phyloP scores from a whole-genome alignment of 192 early-diverging fungal genomes.

The Lobosporangium transversale region DNA sequence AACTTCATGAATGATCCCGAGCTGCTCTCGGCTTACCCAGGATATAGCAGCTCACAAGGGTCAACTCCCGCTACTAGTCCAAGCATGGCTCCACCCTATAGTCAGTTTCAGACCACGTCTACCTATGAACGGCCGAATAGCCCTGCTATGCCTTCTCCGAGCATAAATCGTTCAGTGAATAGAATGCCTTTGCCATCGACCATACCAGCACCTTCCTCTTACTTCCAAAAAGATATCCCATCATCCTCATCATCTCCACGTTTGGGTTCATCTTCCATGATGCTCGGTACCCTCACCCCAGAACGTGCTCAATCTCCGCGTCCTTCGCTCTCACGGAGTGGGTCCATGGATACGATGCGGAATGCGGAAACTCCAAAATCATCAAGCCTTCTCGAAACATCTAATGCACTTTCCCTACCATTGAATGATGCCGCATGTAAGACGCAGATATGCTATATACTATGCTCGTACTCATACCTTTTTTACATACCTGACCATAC shows the following conservation, averaged over 20 bases:
- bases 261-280: slow-evolving; percentile 15
- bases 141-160: background rate
- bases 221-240: background rate
- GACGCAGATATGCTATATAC: too few relatives aligned
- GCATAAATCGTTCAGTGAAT: background rate
- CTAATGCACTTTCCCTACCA: slow-evolving; percentile 5
- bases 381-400: background rate
- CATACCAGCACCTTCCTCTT: slow-evolving; percentile 9
- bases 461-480: too few relatives aligned
- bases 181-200: slow-evolving; percentile 11
- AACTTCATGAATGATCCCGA: slow-evolving; percentile 1
- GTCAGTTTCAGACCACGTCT: slow-evolving; percentile 11
- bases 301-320: background rate
- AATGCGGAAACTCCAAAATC: background rate
- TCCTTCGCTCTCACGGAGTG: background rate
- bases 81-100: background rate
- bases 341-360: slow-evolving; percentile 2
- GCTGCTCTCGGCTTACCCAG: slow-evolving; percentile 1
- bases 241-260: slow-evolving; percentile 7
- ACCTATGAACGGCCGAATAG: background rate
- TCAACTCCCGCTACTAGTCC: slow-evolving; percentile 6
- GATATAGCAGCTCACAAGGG: slow-evolving; percentile 7
- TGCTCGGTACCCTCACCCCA: background rate
- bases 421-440: background rate
- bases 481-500: background rate